Percentiles rank a stretch among this genome's conserved stretches.
These are phyloP conservation scores for Vaucheria bursata DNA, from an alignment of 352 stramenopile species.

Conservation along the genomic window DNA sequence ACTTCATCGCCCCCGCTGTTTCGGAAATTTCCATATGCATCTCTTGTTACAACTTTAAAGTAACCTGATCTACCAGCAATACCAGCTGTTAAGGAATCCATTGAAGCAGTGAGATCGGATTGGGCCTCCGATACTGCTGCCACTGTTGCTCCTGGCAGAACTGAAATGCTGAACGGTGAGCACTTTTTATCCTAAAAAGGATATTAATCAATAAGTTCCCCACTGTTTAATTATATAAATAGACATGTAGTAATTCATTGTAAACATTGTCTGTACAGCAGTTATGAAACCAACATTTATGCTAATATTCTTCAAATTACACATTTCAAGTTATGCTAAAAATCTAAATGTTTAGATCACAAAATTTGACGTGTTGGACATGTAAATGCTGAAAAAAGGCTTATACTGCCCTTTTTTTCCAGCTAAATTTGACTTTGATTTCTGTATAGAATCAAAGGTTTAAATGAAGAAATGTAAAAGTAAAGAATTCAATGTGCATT, in stretches of 20 bases:
- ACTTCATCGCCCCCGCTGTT: slow-evolving; percentile 63
- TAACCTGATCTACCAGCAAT: slow-evolving; percentile 77
- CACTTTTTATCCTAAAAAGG: slow-evolving; percentile 66
- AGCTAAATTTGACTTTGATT: too few species aligned
- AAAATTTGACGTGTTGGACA: background rate
- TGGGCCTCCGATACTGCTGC: slow-evolving; percentile 76
- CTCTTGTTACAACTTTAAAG: slow-evolving; percentile 81
- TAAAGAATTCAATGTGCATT: too few species aligned
- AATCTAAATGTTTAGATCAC: background rate
- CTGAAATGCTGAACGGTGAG: slow-evolving; percentile 76
- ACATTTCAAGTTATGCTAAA: background rate
- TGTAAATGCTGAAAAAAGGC: too few species aligned
- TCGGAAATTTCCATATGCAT: slow-evolving; percentile 81
- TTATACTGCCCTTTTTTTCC: too few species aligned
- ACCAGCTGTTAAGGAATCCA: slow-evolving; percentile 77
- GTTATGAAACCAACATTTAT: background rate
- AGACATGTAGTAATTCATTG: too few species aligned
- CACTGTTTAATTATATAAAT: too few species aligned
- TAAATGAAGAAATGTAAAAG: too few species aligned
- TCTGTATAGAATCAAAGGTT: too few species aligned
- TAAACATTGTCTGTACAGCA: background rate
- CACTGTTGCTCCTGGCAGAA: slow-evolving; percentile 69
- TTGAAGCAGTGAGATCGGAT: slow-evolving; percentile 50
- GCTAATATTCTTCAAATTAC: background rate
- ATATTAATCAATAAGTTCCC: slow-evolving; percentile 13